Evolutionary conservation across 2,329 filamentous ascomycete species (phyloP).

Genomic region (Lizonia empirigonia): DNA sequence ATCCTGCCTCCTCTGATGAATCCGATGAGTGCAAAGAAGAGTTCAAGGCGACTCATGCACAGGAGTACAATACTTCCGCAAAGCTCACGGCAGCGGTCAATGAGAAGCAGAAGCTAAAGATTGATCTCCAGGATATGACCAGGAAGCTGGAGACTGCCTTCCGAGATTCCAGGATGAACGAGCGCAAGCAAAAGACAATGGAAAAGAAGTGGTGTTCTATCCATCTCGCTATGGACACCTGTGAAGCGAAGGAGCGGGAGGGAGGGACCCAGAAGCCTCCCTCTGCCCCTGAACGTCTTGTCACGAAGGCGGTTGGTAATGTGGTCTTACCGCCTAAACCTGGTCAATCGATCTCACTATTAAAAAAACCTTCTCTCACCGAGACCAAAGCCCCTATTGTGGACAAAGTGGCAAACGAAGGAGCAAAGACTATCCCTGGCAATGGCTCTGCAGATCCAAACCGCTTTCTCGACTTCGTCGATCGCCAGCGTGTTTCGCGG

Average conservation of each 20-base stretch:
- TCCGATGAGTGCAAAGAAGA: no score
- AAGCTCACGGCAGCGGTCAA: no score
- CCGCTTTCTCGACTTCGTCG: neutral
- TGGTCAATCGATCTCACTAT: neutral
- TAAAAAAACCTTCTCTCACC: neutral
- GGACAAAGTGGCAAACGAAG: neutral
- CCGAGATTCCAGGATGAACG: neutral
- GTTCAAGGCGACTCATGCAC: no score
- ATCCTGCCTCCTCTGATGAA: neutral
- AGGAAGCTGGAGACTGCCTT: neutral
- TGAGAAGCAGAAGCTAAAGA: neutral
- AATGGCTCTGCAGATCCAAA: neutral
- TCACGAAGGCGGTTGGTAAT: no score
- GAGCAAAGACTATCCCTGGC: neutral
- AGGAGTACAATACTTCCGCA: no score
- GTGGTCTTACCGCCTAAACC: neutral
- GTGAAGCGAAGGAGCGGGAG: neutral
- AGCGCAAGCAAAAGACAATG: neutral
- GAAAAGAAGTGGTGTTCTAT: neutral
- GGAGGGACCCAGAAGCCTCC: neutral
- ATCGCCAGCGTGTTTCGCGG: neutral
- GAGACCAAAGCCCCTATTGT: neutral
- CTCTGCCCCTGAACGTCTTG: neutral
- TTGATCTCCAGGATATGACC: neutral
- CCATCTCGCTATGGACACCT: neutral